Evolutionary conservation across 176 grass and related monocot genomes (phyloP).

Genomic region (Oryza coarctata): DNA sequence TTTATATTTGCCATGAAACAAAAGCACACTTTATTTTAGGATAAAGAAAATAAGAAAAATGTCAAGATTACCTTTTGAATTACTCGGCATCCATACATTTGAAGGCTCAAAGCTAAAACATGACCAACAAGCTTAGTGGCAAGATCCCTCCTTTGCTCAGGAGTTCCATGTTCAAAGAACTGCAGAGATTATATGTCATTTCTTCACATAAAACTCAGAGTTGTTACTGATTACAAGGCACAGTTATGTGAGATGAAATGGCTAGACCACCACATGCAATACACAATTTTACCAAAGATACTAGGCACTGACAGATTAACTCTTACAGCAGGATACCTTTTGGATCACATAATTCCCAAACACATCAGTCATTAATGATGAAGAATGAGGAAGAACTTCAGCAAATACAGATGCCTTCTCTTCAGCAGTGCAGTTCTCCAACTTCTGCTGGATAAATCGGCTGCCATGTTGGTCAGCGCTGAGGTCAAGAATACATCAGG

Average conservation of each 20-base stretch:
- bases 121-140: constrained; percentile 86
- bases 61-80: constrained; percentile 85
- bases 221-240: constrained; percentile 17
- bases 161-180: constrained; percentile 95
- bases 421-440: constrained; percentile 81
- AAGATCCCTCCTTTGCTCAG: constrained; percentile 87
- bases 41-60: neutral
- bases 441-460: constrained; percentile 98
- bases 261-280: neutral
- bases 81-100: constrained; percentile 98
- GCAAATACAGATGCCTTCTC: constrained; percentile 89
- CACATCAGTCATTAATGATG: constrained; percentile 89
- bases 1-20: neutral
- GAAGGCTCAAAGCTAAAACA: constrained; percentile 86
- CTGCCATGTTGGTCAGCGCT: constrained; percentile 99
- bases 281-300: neutral
- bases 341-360: constrained; percentile 99
- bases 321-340: constrained; percentile 60
- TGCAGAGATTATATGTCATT: constrained; percentile 40
- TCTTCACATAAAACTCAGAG: neutral
- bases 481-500: constrained; percentile 31
- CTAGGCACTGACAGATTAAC: constrained; percentile 1
- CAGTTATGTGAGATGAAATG: constrained; percentile 4
- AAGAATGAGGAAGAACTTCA: constrained; percentile 86
- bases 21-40: neutral